These are phyloP conservation scores for Westerdykella aurantiaca DNA, from an alignment of 2,329 filamentous ascomycete genomes.

Conservation along the genomic window DNA sequence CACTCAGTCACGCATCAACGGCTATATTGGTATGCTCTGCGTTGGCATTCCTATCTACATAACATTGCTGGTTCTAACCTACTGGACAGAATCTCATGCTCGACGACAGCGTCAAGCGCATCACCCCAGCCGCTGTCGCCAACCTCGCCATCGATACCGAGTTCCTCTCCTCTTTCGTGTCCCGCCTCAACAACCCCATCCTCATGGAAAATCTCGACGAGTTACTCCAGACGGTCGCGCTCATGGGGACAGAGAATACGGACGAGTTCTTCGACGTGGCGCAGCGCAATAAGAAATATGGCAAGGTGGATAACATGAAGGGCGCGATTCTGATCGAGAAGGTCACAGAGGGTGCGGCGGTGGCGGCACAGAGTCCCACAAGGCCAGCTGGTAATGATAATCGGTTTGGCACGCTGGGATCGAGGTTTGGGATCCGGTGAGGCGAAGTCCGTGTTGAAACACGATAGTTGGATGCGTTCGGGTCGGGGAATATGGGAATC, in stretches of 20 bases:
- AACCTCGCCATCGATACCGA: constrained; percentile 77
- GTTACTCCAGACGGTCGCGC: constrained; percentile 81
- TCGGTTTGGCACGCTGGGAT: constrained; percentile 32
- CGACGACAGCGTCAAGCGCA: constrained; percentile 70
- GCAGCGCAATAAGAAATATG: constrained; percentile 86
- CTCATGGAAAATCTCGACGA: constrained; percentile 86
- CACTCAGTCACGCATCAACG: constrained; percentile 80
- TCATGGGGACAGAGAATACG: constrained; percentile 82
- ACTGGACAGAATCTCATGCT: constrained; percentile 63
- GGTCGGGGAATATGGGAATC: too few relatives aligned
- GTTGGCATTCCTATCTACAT: background rate
- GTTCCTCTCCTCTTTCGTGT: constrained; percentile 81
- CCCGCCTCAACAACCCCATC: constrained; percentile 80
- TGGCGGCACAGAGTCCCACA: constrained; percentile 30
- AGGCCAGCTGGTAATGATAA: constrained; percentile 22
- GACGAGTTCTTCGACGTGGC: constrained; percentile 96
- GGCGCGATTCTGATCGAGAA: constrained; percentile 90
- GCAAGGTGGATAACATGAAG: constrained; percentile 84
- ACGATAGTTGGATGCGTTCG: too few relatives aligned
- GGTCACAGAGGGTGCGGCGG: constrained; percentile 32
- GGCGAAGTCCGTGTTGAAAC: background rate
- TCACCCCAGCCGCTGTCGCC: constrained; percentile 79
- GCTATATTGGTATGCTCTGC: constrained; percentile 63
- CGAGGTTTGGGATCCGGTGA: constrained; percentile 25
- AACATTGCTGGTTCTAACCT: background rate